Evolutionary conservation across 1,284 basidiomycete genomes (phyloP), one percentile per base, ranked within the genome.

Genomic region (Meripilus lineatus): DNA sequence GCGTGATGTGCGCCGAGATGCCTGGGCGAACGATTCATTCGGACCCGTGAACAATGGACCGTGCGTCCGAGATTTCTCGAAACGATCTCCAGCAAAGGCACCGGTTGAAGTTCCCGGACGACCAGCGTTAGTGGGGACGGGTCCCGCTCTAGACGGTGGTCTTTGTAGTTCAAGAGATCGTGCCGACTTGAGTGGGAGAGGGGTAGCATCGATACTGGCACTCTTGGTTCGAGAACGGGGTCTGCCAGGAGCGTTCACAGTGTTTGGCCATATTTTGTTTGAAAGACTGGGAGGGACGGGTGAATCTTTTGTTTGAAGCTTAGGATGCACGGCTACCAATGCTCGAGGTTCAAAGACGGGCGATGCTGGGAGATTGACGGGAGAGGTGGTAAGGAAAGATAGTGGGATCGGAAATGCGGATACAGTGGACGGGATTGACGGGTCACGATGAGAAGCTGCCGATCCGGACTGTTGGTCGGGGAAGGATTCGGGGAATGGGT

Each of bases 201-300:
- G 33, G 15, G 33, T 14, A 8, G 20, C 15, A 15, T 8, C 33
- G 8, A 8, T 18, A 17, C 33, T 35, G 8, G 33, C 8, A 35
- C 33, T 35, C 33, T 18, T 7, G 8, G 15, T 18, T 17, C 33
- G n/a, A 7, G 15, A 8, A 8, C 33, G 7, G 8, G 7, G 33
- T 17, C 33, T 7, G n/a, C 34, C n/a, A 32, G 41, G 38, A 7
- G 18, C 21, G 22, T 25, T 30, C 33, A 26, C 30, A 25, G 32
- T 30, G 25, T 25, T 43, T 21, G 49, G 36, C 44, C 51, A 44
- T 15, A 53, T 47, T 49, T 60, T 63, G 50, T 55, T 55, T 4
- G 50, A 56, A 13, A 64, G 53, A 5, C 54, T 47, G 5, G 62
- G 62, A 1, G 62, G 62, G 3, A 64, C 47, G 3, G 62, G 62